phyloP scores from a whole-genome alignment of 495 filamentous ascomycete species.

The Glarea lozoyensis region DNA sequence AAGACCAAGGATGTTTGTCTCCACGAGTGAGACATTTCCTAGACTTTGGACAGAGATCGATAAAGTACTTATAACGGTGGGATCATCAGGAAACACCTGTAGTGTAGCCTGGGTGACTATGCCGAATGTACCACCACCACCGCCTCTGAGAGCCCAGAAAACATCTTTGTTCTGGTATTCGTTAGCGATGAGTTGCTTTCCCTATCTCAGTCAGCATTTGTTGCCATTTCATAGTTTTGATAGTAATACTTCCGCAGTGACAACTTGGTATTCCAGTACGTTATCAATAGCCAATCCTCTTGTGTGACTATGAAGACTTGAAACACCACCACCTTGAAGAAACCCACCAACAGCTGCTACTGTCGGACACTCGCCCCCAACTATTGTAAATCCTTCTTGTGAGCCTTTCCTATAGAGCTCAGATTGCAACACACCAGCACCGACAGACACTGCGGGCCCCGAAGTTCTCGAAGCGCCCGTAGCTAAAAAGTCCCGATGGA shows the following conservation, averaged over 20 bases:
- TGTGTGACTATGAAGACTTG: constrained; percentile 32
- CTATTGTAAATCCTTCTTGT: constrained; percentile 33
- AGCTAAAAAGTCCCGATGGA: constrained; percentile 12
- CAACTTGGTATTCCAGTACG: constrained; percentile 48
- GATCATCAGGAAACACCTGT: neutral
- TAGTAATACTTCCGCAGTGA: constrained; percentile 42
- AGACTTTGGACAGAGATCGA: neutral
- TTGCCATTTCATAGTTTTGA: too few relatives aligned
- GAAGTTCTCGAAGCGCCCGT: constrained; percentile 22
- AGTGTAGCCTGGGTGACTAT: neutral
- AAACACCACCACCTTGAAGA: constrained; percentile 50
- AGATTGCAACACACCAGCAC: constrained; percentile 46
- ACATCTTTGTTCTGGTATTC: constrained; percentile 46
- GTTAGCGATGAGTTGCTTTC: constrained; percentile 33
- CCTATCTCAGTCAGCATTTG: constrained; percentile 2
- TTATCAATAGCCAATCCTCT: constrained; percentile 55
- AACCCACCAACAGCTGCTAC: constrained; percentile 36
- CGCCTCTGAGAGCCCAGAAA: constrained; percentile 56
- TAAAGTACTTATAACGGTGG: neutral
- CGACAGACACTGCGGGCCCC: constrained; percentile 30
- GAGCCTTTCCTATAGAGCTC: constrained; percentile 40
- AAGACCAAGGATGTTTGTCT: too few relatives aligned
- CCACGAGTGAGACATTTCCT: too few relatives aligned
- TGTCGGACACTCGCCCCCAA: constrained; percentile 32
- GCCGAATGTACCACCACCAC: constrained; percentile 19